Base-by-base conservation (phyloP, 1,284 basidiomycete species). In the Ganoderma multipileum region DNA sequence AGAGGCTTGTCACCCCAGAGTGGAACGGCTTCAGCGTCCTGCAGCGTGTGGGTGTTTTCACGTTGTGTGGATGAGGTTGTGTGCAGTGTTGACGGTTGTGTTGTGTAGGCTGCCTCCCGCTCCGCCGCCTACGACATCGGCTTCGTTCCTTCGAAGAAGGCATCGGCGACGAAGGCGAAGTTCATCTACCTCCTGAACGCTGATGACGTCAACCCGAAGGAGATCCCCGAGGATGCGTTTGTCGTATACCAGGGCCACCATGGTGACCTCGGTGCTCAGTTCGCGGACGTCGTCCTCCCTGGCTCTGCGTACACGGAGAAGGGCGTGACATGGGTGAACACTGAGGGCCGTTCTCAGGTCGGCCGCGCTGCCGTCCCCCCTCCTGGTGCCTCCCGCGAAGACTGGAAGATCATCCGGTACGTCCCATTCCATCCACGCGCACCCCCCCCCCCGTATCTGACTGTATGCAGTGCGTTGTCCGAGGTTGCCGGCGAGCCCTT, bases 201-300 rank as follows among this genome's bases (percentile, higher is more conserved):
- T 6, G 98, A 99, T 77, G 97, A 99, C 79, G 83, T 99, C 68
- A 89, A 96, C 77, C 93, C 96, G 57, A 89, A 91, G 68, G 89
- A 91, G n/a, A 98, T 99, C 72, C 97, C 98, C 39, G 85, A 90
- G 71, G 90, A 97, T 76, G 96, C 97, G 1, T 99, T 99, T 78
- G 97, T 99, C 58, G 97, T 99, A 18, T 99, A 99, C 83, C 98
- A 99, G 81, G 98, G 98, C 58, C 97, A 99, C 82, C 97, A 99
- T 79, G 98, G 98, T 79, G 98, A 99, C 80, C 86, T 96, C 55
- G 97, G 98, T 63, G 98, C 98, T 3, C 95, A 97, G 78, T 92
- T 97, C 63, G 98, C 98, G 23, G 97, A 99, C 79, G 96, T 99
- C 68, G 95, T 95, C 80, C 83, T 99, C 54, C 98, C 98, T 55